Percentiles rank a stretch among this genome's conserved stretches.
Evolutionary conservation across 805 yeast genomes (phyloP).

Genomic region (Saccharomycopsis fermentans): DNA sequence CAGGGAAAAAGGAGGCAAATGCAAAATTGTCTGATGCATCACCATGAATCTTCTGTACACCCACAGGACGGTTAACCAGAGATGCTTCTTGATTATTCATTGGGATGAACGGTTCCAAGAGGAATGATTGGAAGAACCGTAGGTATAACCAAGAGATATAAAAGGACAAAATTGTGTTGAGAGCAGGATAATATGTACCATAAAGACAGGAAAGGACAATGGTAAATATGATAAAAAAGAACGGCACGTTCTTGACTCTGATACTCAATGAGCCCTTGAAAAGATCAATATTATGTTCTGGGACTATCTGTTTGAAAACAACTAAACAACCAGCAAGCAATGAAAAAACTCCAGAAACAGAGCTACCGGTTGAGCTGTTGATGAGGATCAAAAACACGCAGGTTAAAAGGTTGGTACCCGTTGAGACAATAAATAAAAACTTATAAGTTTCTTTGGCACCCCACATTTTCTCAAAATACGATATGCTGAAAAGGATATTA

Average conservation of each 20-base stretch:
- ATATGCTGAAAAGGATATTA: conserved; percentile 48
- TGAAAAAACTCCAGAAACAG: conserved; percentile 44
- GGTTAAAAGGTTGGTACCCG: conserved; percentile 44
- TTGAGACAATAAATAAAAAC: conserved; percentile 39
- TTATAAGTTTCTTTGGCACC: conserved; percentile 41
- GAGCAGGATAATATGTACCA: conserved; percentile 10
- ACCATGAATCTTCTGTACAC: conserved; percentile 41
- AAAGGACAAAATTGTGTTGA: conserved; percentile 34
- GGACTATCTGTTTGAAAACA: conserved; percentile 55
- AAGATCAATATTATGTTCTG: conserved; percentile 46
- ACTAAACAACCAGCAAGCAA: conserved; percentile 49
- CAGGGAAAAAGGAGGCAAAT: conserved; percentile 78
- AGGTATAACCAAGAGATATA: conserved; percentile 65
- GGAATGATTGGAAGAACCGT: conserved; percentile 59
- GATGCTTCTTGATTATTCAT: conserved; percentile 18
- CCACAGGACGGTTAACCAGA: conserved; percentile 19
- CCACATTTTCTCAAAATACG: conserved; percentile 61
- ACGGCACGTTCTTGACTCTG: conserved; percentile 57
- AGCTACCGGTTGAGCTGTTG: conserved; percentile 23
- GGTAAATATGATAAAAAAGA: conserved; percentile 28
- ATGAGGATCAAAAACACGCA: conserved; percentile 23
- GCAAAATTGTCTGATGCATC: conserved; percentile 89
- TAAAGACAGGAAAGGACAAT: conserved; percentile 24
- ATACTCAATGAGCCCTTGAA: conserved; percentile 38
- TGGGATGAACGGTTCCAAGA: conserved; percentile 48